phyloP scores from a whole-genome alignment of 495 filamentous ascomycete species.

The Letharia columbiana region DNA sequence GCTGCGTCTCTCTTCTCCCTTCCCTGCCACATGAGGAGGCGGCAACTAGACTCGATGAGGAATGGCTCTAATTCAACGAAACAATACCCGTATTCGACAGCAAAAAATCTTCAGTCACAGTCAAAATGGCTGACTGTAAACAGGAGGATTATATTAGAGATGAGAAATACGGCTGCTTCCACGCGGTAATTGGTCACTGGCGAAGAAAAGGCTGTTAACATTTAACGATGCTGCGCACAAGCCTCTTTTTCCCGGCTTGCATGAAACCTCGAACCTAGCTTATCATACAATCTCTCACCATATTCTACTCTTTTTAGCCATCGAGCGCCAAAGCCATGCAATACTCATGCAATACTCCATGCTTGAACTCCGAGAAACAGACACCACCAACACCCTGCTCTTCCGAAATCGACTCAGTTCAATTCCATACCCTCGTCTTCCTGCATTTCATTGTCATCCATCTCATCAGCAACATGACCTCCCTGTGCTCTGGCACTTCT shows the following conservation, averaged over 20 bases:
- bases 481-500: constrained; percentile 18
- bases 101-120: too few relatives aligned
- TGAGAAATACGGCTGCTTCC: too few relatives aligned
- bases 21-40: not conserved
- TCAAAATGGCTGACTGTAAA: not conserved
- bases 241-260: not conserved
- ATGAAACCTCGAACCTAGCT: not conserved
- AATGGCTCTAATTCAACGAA: not conserved
- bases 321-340: constrained; percentile 13
- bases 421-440: constrained; percentile 25
- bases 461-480: constrained; percentile 17
- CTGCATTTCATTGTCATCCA: constrained; percentile 20
- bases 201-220: not conserved
- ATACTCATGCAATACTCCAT: constrained; percentile 9
- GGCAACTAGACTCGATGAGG: not conserved
- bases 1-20: not conserved
- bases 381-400: constrained; percentile 20
- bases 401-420: constrained; percentile 6
- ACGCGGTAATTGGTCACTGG: too few relatives aligned
- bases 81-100: too few relatives aligned
- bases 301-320: not conserved
- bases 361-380: not conserved
- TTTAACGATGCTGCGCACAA: not conserved
- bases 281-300: not conserved
- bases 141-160: too few relatives aligned